These are phyloP conservation scores for Diutina pseudorugosa DNA, from an alignment of 1,139 yeast species.

Conservation along the genomic window DNA sequence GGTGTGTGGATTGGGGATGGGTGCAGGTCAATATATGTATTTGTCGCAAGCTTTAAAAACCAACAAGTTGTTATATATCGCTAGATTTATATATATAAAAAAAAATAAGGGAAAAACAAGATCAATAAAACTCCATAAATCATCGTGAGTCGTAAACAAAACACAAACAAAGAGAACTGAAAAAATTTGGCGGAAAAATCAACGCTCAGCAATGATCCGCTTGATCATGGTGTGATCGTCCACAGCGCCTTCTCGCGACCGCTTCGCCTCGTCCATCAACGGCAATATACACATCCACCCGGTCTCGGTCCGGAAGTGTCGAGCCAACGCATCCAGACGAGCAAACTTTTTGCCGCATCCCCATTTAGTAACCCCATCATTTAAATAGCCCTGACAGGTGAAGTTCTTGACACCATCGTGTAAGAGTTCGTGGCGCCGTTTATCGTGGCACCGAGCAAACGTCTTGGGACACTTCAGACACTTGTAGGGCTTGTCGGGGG, in stretches of 20 bases:
- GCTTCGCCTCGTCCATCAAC: slow-evolving; percentile 37
- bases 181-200: neutral
- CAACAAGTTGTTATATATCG: no score
- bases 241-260: neutral
- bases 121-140: neutral
- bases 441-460: slow-evolving; percentile 47
- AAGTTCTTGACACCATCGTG: slow-evolving; percentile 45
- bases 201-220: slow-evolving; percentile 1
- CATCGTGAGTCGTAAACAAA: neutral
- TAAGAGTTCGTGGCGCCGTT: slow-evolving; percentile 41
- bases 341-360: slow-evolving; percentile 52
- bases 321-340: slow-evolving; percentile 42
- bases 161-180: no score
- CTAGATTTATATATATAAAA: no score
- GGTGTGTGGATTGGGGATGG: neutral
- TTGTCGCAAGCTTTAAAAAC: neutral
- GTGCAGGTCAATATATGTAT: neutral
- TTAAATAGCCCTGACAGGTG: slow-evolving; percentile 40
- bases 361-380: slow-evolving; percentile 41
- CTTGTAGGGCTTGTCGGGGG: slow-evolving; percentile 40
- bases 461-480: slow-evolving; percentile 37
- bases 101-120: no score
- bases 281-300: slow-evolving; percentile 48
- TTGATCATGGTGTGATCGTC: slow-evolving; percentile 1
- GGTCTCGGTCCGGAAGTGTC: slow-evolving; percentile 47